A percentile compares a stretch with the other conserved stretches of the same genome.
phyloP scores from a whole-genome alignment of 345 rosid genomes.

The Citrus inodora region DNA sequence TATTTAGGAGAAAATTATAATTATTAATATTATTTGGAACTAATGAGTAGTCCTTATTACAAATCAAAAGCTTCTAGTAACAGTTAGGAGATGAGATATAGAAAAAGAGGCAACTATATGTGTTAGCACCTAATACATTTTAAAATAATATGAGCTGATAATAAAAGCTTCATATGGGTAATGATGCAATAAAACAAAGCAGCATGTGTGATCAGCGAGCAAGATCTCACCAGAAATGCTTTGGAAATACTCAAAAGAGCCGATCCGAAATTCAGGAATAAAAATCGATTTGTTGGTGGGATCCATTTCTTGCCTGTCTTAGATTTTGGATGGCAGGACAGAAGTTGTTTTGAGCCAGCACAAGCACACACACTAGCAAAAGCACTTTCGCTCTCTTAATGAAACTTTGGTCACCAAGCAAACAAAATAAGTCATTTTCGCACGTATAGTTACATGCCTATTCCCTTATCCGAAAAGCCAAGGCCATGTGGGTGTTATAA shows the following conservation, averaged over 20 bases:
- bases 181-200: constrained; percentile 6
- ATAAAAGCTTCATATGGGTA: constrained; percentile 19
- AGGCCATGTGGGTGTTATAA: no score
- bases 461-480: no score
- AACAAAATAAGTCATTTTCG: background rate
- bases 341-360: background rate
- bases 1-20: no score
- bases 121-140: background rate
- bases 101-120: background rate
- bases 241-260: constrained; percentile 22
- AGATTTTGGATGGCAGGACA: background rate
- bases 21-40: no score
- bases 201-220: constrained; percentile 18
- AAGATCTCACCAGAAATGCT: constrained; percentile 31
- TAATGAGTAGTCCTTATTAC: no score
- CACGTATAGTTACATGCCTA: background rate
- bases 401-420: constrained; percentile 1
- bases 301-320: background rate
- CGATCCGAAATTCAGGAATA: background rate
- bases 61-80: background rate
- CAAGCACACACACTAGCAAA: background rate
- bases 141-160: background rate
- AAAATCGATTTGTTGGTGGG: background rate
- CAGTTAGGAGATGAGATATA: background rate
- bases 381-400: background rate